Evolutionary conservation across 768 basidiomycete species (phyloP).

Genomic region (Jaapia argillacea): DNA sequence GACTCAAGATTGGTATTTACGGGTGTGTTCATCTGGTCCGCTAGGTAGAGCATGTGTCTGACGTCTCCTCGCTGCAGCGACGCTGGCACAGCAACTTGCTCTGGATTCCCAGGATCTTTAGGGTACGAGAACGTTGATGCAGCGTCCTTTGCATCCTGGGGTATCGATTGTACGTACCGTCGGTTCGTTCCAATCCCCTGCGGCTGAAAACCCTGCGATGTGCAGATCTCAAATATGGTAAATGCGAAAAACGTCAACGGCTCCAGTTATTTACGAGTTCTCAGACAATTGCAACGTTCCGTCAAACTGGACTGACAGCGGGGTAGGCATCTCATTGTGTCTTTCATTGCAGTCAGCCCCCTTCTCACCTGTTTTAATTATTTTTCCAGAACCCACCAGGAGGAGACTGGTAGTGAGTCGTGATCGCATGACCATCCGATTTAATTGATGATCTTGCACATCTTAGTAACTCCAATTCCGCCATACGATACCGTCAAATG

Average conservation of each 20-base stretch:
- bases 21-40: constrained; percentile 22
- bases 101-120: constrained; percentile 46
- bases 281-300: constrained; percentile 48
- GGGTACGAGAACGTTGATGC: constrained; percentile 41
- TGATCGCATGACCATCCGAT: too few relatives aligned
- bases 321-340: constrained; percentile 20
- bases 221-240: constrained; percentile 42
- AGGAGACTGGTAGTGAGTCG: constrained; percentile 44
- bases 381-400: constrained; percentile 21
- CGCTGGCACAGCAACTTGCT: constrained; percentile 41
- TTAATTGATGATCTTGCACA: not conserved
- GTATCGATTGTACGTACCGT: constrained; percentile 32
- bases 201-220: not conserved
- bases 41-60: not conserved
- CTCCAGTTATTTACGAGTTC: too few relatives aligned
- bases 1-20: constrained; percentile 43
- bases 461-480: constrained; percentile 44
- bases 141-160: constrained; percentile 41
- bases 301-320: constrained; percentile 35
- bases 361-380: too few relatives aligned
- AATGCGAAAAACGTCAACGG: constrained; percentile 6
- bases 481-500: constrained; percentile 46
- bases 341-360: too few relatives aligned
- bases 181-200: not conserved
- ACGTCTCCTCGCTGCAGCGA: constrained; percentile 24